phyloP scores from a whole-genome alignment of 2,329 filamentous ascomycete genomes.

The Microcyclospora pomicola region DNA sequence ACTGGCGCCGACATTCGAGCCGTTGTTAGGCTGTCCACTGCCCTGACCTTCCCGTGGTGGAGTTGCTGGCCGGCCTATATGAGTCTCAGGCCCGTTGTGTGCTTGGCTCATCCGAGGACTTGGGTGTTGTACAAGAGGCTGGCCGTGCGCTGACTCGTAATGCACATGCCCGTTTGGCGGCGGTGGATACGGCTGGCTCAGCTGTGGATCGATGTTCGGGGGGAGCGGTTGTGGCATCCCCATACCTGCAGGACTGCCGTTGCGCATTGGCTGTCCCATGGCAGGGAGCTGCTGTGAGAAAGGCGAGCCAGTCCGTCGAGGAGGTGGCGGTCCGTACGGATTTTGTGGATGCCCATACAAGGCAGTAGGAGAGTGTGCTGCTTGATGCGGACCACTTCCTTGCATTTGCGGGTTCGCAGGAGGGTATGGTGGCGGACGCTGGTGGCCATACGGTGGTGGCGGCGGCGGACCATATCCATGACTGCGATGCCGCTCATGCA shows the following conservation, averaged over 20 bases:
- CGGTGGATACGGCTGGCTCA: not conserved
- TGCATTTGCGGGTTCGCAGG: constrained; percentile 12
- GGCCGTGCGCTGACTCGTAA: not conserved
- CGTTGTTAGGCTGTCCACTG: constrained; percentile 9
- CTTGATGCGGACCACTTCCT: constrained; percentile 23
- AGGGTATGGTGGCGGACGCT: constrained; percentile 9
- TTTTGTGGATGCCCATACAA: not conserved
- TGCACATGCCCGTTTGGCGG: not conserved
- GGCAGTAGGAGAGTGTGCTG: constrained; percentile 18
- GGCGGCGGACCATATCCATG: constrained; percentile 9
- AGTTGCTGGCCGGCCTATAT: constrained; percentile 2
- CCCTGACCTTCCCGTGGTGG: constrained; percentile 15
- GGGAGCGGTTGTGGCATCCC: not conserved
- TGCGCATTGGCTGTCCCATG: constrained; percentile 18
- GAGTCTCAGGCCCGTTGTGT: constrained; percentile 1
- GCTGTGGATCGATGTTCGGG: not conserved
- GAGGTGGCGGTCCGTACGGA: constrained; percentile 16
- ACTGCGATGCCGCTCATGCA: constrained; percentile 14
- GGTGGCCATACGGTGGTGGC: constrained; percentile 2
- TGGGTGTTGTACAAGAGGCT: not conserved
- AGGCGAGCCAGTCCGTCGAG: constrained; percentile 11
- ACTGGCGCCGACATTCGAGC: constrained; percentile 23
- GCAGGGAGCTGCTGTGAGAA: constrained; percentile 12
- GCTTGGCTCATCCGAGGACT: constrained; percentile 2
- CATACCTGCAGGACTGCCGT: constrained; percentile 9